These are phyloP conservation scores for Fusarium compactum DNA, from an alignment of 2,329 filamentous ascomycete species.

Conservation along the genomic window DNA sequence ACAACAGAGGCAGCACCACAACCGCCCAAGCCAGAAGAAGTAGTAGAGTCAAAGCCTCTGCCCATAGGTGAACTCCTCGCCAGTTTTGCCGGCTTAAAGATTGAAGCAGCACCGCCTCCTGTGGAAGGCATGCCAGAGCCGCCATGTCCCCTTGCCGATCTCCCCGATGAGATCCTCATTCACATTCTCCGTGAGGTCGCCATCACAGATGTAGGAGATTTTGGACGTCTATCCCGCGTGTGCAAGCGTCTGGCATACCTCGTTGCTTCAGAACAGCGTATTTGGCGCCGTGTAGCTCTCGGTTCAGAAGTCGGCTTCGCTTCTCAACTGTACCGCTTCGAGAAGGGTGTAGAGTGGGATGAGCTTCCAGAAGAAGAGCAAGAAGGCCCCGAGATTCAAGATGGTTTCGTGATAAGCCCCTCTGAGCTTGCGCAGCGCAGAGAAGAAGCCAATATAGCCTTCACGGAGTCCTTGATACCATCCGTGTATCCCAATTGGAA, in stretches of 20 bases:
- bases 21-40: constrained; percentile 55
- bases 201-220: constrained; percentile 78
- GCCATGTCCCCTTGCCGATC: constrained; percentile 80
- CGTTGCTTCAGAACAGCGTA: constrained; percentile 82
- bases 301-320: constrained; percentile 80
- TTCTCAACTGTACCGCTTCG: constrained; percentile 85
- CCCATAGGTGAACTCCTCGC: constrained; percentile 77
- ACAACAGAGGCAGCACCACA: constrained; percentile 2
- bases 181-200: constrained; percentile 83
- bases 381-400: constrained; percentile 49
- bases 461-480: constrained; percentile 58
- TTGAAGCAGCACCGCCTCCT: constrained; percentile 74
- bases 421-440: constrained; percentile 53
- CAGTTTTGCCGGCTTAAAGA: constrained; percentile 77
- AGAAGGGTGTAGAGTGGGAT: constrained; percentile 69
- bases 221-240: constrained; percentile 80
- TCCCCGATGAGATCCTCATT: constrained; percentile 87
- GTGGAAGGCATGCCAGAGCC: constrained; percentile 79
- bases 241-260: constrained; percentile 91
- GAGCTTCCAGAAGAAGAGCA: constrained; percentile 55
- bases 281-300: constrained; percentile 84
- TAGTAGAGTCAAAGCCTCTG: constrained; percentile 61
- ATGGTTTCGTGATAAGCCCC: constrained; percentile 51
- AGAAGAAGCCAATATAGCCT: constrained; percentile 50
- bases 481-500: constrained; percentile 67